These are phyloP conservation scores for Trichoderma sp. DNA, from an alignment of 2,329 filamentous ascomycete species.

Conservation along the genomic window DNA sequence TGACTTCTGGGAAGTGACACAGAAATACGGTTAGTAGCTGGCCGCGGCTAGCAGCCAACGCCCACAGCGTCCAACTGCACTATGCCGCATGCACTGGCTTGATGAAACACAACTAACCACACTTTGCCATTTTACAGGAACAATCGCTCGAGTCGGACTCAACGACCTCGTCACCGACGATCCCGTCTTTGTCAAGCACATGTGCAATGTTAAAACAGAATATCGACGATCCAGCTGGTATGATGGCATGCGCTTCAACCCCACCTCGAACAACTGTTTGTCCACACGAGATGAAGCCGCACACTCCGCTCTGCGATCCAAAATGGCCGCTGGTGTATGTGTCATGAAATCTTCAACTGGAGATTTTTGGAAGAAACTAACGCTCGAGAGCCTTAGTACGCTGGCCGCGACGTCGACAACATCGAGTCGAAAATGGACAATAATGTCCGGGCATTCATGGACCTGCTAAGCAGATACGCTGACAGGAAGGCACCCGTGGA, in stretches of 20 bases:
- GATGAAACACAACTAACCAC: neutral
- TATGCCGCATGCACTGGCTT: neutral
- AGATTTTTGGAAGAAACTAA: neutral
- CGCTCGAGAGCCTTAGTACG: conserved; percentile 42
- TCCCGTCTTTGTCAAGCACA: conserved; percentile 44
- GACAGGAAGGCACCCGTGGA: conserved; percentile 21
- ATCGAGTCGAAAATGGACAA: conserved; percentile 43
- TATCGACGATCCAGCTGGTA: conserved; percentile 47
- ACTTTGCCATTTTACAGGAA: conserved; percentile 26
- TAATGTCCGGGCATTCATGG: conserved; percentile 21
- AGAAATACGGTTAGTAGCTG: conserved; percentile 11
- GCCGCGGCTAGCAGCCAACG: neutral
- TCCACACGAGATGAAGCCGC: conserved; percentile 29
- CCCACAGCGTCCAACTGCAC: neutral
- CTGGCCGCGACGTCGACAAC: conserved; percentile 51
- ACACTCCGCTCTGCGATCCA: conserved; percentile 46
- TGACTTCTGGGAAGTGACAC: conserved; percentile 15
- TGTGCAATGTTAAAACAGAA: conserved; percentile 40
- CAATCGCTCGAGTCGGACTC: conserved; percentile 40
- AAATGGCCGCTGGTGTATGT: conserved; percentile 49
- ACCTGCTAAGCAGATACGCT: conserved; percentile 24
- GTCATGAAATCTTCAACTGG: too few species aligned
- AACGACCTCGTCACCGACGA: conserved; percentile 50
- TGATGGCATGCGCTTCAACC: conserved; percentile 51
- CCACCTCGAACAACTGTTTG: conserved; percentile 31